Evolutionary conservation across 805 yeast genomes (phyloP).

Genomic region (Kregervanrija fluxuum): DNA sequence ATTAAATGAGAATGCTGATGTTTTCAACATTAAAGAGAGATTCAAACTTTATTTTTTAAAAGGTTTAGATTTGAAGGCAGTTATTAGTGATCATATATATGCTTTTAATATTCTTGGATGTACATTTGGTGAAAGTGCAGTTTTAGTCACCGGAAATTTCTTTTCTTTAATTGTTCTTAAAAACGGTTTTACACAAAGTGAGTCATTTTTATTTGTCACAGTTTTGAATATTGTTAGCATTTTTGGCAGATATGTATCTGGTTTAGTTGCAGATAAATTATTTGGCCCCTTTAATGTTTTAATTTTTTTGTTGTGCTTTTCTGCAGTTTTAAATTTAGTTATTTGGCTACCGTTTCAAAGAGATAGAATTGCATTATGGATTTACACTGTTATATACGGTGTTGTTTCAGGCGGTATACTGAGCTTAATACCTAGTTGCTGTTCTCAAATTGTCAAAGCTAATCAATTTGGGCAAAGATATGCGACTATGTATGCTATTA

Average conservation of each 20-base stretch:
- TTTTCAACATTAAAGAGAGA: conserved; percentile 2
- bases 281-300: conserved; percentile 46
- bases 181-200: conserved; percentile 33
- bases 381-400: conserved; percentile 45
- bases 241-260: conserved; percentile 23
- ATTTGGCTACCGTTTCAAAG: conserved; percentile 59
- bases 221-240: conserved; percentile 36
- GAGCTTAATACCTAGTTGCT: conserved; percentile 54
- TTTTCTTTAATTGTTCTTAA: conserved; percentile 43
- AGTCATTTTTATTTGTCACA: conserved; percentile 40
- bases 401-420: conserved; percentile 49
- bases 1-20: conserved; percentile 3
- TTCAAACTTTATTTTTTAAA: conserved; percentile 7
- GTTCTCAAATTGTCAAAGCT: conserved; percentile 48
- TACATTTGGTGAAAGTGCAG: conserved; percentile 37
- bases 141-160: conserved; percentile 38
- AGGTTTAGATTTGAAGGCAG: conserved; percentile 30
- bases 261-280: conserved; percentile 22
- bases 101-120: conserved; percentile 36
- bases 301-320: conserved; percentile 20
- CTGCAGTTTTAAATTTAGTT: conserved; percentile 37
- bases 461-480: conserved; percentile 56
- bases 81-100: conserved; percentile 33
- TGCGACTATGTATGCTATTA: conserved; percentile 48
- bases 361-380: conserved; percentile 33